Conservation (phyloP, 1,284 basidiomycete genomes). For the Stereum hirsutum region DNA sequence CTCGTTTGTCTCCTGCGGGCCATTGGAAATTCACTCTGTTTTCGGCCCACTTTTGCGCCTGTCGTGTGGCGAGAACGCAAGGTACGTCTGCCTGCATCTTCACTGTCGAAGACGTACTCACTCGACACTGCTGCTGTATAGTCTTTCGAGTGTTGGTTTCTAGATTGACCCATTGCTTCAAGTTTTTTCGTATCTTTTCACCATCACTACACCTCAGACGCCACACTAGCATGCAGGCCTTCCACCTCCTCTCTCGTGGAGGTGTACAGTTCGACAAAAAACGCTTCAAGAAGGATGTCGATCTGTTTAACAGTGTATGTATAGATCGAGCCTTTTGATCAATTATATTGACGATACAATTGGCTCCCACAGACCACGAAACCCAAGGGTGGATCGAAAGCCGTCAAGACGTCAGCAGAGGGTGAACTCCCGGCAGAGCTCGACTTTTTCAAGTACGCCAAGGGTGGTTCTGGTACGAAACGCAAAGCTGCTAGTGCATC, state of each 20-base stretch:
- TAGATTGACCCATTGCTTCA: too few relatives aligned
- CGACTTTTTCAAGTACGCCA: conserved; percentile 84
- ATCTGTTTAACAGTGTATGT: conserved; percentile 58
- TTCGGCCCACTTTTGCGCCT: too few relatives aligned
- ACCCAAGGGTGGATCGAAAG: conserved; percentile 17
- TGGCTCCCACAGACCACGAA: conserved; percentile 13
- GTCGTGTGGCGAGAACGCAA: too few relatives aligned
- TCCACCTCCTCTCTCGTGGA: conserved; percentile 31
- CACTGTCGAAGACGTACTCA: too few relatives aligned
- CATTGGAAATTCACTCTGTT: too few relatives aligned
- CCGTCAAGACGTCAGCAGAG: conserved; percentile 15
- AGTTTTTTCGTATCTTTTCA: too few relatives aligned
- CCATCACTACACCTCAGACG: too few relatives aligned
- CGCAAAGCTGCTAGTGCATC: conserved; percentile 14
- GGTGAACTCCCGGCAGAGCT: conserved; percentile 67
- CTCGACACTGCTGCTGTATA: too few relatives aligned
- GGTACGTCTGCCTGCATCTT: too few relatives aligned
- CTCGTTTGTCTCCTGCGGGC: too few relatives aligned
- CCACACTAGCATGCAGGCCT: conserved; percentile 22
- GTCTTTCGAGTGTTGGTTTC: too few relatives aligned
- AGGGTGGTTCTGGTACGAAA: conserved; percentile 42
- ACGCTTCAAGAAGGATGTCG: conserved; percentile 64
- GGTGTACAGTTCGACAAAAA: conserved; percentile 74
- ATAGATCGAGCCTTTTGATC: not conserved
- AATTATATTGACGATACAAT: not conserved